Evolutionary conservation across 352 stramenopile genomes (phyloP), one percentile per base, ranked within the genome.

Genomic region (Porosira glacialis): DNA sequence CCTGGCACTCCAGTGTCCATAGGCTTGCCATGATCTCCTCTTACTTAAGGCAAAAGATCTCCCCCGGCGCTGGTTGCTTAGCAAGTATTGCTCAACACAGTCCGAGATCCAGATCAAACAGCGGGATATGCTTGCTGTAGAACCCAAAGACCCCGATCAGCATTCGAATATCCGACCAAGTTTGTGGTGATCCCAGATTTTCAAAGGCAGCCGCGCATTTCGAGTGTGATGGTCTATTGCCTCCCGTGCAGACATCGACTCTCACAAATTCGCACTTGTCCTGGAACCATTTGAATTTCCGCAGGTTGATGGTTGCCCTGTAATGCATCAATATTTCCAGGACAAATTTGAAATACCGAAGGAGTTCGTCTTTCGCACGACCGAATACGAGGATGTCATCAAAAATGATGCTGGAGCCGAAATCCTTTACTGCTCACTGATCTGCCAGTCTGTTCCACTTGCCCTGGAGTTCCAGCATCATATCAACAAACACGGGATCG

Each of bases 121-220:
- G 27, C 0, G 70, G 70, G 21, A 79, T 79, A 28, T 59, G 70
- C 0, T 6, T 6, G 11, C 10, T 31, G 44, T 69, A 75, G 35
- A 80, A 80, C 13, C 50, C 52, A 0, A 53, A 17, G 35, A 75
- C 70, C 0, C 70, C 57, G 7, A 80, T 21, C 3, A 80, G 68
- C 19, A 26, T 63, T 0, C n/a, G 17, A 1, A 44, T 49, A 1
- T 27, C 19, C 0, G 70, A 51, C 63, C 59, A 75, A n/a, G 33
- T 24, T 0, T 43, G 5, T n/a, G n/a, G n/a, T n/a, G n/a, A n/a
- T n/a, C n/a, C n/a, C n/a, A n/a, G n/a, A n/a, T n/a, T n/a, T n/a
- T n/a, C n/a, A n/a, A n/a, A n/a, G 0, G 75, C 17, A 0, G 75
- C 31, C 1, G 61, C 15, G 45, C 47, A 26, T 24, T 80, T 80